Evolutionary conservation across 2,329 filamentous ascomycete species (phyloP).

Genomic region (Ascochyta koolunga): DNA sequence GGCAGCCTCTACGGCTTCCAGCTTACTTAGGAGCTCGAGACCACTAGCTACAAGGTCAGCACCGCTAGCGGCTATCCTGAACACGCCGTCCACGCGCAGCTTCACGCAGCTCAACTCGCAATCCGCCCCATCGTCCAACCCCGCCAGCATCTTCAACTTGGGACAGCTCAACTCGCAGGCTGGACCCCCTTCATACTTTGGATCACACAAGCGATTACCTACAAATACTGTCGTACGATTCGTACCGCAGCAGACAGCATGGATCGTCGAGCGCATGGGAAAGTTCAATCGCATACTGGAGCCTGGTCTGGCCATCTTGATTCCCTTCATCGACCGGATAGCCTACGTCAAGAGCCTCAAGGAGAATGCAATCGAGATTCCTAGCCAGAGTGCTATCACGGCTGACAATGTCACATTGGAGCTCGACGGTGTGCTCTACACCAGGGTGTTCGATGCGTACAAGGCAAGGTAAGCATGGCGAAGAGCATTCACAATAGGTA

Average conservation of each 20-base stretch:
- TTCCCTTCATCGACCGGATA: slow-evolving; percentile 92
- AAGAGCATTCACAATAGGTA: neutral
- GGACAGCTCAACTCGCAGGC: slow-evolving; percentile 31
- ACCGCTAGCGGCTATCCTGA: slow-evolving; percentile 29
- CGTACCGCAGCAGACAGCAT: slow-evolving; percentile 98
- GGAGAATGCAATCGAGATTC: slow-evolving; percentile 94
- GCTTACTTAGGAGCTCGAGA: slow-evolving; percentile 32
- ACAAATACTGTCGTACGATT: slow-evolving; percentile 96
- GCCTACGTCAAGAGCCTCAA: slow-evolving; percentile 98
- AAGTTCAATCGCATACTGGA: slow-evolving; percentile 93
- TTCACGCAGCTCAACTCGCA: slow-evolving; percentile 42
- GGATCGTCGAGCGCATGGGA: slow-evolving; percentile 99
- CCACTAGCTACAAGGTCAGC: slow-evolving; percentile 24
- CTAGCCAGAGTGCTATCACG: slow-evolving; percentile 95
- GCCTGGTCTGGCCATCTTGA: slow-evolving; percentile 85
- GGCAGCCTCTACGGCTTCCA: slow-evolving; percentile 39
- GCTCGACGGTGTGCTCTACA: slow-evolving; percentile 94
- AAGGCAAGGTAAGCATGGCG: slow-evolving; percentile 76
- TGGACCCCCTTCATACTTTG: slow-evolving; percentile 78
- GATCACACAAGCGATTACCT: slow-evolving; percentile 68
- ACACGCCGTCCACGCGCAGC: slow-evolving; percentile 28
- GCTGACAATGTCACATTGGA: slow-evolving; percentile 98
- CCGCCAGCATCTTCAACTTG: slow-evolving; percentile 38
- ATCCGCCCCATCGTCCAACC: slow-evolving; percentile 28
- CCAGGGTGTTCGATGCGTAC: slow-evolving; percentile 95